Base-by-base conservation (phyloP, 768 basidiomycete genomes). In the Termitomyces sp. region DNA sequence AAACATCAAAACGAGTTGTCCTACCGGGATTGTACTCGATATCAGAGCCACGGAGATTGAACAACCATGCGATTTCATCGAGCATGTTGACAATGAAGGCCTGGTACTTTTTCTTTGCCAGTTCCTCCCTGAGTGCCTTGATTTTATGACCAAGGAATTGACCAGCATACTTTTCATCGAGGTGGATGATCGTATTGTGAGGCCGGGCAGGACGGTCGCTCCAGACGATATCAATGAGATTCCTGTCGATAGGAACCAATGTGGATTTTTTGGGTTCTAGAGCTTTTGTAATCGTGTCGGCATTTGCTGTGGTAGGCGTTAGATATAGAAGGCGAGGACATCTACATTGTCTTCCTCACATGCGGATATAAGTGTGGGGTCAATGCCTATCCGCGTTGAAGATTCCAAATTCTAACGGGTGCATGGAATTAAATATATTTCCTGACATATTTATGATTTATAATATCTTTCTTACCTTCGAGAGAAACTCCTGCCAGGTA, bases 41-140 rank as follows among this genome's bases (percentile, higher is more conserved):
- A 69, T 98, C 96, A 2, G 86, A 83, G 1, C 95, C 95, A 61
- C 96, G 87, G 34, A 99, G 77, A 71, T 98, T 95, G 75, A 93
- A 91, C 41, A 95, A 68, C 94, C 94, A 98, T 0, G 93, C 94
- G 52, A 96, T 85, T 70, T 98, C 96, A 70, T 98, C 96, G 22
- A 98, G 82, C 80, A 89, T 86, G n/a, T 81, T 88, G 4, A 98
- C 81, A 1, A 96, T 86, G 44, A 91, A 71, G 1, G 89, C 93
- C 63, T 86, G 81, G n/a, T 74, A 75, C 22, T 84, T 81, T 65
- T 84, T 79, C 75, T 84, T 85, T 57, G 69, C 66, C 55, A 96
- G 63, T 60, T 88, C 86, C 58, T 85, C 80, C 36, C 93, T 79
- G 6, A 93, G 73, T 20, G 76, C 74, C 18, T 73, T 72, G 44